Base-by-base conservation (phyloP, 441 rosid species). In the Dalechampia spathulata region DNA sequence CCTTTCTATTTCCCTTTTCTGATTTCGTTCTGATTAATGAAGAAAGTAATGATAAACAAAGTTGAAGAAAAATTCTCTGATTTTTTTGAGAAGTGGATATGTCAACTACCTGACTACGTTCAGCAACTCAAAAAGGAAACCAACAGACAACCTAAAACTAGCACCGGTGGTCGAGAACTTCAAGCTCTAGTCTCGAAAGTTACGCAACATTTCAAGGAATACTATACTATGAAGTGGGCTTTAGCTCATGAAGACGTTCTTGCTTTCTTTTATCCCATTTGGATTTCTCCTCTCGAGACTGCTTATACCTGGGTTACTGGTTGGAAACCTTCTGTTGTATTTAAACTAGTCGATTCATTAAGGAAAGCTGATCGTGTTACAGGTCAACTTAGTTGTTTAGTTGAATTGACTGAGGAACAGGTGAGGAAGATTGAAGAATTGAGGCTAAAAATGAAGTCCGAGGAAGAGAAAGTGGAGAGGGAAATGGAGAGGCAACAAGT, bases 401-500 rank as follows among this genome's bases (percentile, higher is more conserved):
- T 50, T 17, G 80, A 58, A 14, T 58, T 79, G 70, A 68, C 69
- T 11, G 80, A 80, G 64, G 78, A 75, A 26, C 91, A 90, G 61
- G 45, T 62, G 58, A 58, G 32, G 68, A 75, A 57, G 69, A 67
- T 90, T 27, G 83, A 84, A 64, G 73, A 70, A 62, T 44, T 90
- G 63, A 77, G 83, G 63, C 34, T 52, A 66, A 81, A 65, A 78
- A 75, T 78, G 20, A 79, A 71, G 72, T 42, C 64, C 3, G 90
- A 90, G 63, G 89, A 83, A 67, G 85, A 77, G 67, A 87, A 67
- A 58, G 82, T 79, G 57, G 96, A 90, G 67, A 73, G 87, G 64
- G 90, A 83, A 43, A 78, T 85, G 91, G 97, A 87, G 77, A 72
- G 97, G 58, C 89, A 80, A 64, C 96, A 90, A 63, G 86, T 90